Conservation (phyloP, 1,284 basidiomycete genomes). For the Heterobasidion annosum region DNA sequence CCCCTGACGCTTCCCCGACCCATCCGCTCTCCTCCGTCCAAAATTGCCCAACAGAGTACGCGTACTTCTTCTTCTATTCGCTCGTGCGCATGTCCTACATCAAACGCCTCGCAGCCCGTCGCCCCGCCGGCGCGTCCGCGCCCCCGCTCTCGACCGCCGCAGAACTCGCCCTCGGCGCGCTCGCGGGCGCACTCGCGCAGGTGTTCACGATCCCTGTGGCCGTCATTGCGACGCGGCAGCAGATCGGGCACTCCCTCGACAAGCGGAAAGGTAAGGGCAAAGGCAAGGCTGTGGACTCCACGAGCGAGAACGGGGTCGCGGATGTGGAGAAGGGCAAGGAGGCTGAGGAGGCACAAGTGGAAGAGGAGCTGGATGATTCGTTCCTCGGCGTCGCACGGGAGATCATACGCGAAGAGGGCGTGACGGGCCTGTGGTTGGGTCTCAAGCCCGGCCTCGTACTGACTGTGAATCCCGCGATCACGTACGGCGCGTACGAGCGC, state of each 20-base stretch:
- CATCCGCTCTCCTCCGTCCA: conserved; percentile 1
- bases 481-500: conserved; percentile 93
- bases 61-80: conserved; percentile 99
- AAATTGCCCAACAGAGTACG: conserved; percentile 64
- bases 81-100: conserved; percentile 81
- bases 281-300: conserved; percentile 22
- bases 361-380: conserved; percentile 43
- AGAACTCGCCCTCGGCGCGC: conserved; percentile 84
- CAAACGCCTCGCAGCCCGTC: conserved; percentile 50
- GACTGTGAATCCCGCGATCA: conserved; percentile 96
- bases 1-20: background rate
- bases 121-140: conserved; percentile 47
- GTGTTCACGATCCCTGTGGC: conserved; percentile 98
- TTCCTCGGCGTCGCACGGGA: conserved; percentile 78
- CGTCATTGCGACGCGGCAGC: conserved; percentile 96
- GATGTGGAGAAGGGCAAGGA: background rate
- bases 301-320: conserved; percentile 13
- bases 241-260: conserved; percentile 48
- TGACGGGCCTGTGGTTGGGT: conserved; percentile 91
- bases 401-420: conserved; percentile 89
- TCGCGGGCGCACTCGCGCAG: conserved; percentile 92
- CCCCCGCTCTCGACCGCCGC: conserved; percentile 67
- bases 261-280: conserved; percentile 9
- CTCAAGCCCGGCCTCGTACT: conserved; percentile 89
- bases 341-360: background rate